Conservation (phyloP, 768 basidiomycete genomes). For the Lactarius trivialis region DNA sequence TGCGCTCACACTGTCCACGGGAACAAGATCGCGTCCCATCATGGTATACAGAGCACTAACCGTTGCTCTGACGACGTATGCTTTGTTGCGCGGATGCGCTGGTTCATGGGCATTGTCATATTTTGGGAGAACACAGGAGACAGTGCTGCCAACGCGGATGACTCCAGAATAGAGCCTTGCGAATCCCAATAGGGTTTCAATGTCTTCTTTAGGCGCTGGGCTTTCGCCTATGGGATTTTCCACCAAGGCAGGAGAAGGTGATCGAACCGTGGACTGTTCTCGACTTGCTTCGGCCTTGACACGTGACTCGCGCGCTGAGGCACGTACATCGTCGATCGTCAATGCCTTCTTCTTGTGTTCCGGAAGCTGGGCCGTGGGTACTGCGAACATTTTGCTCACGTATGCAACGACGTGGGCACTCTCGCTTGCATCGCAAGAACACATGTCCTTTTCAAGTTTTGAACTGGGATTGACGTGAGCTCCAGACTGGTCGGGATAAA, state of each 20-base stretch:
- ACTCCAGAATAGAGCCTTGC: conserved; percentile 90
- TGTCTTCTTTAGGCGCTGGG: conserved; percentile 28
- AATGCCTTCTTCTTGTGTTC: conserved; percentile 73
- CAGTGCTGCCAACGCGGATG: conserved; percentile 51
- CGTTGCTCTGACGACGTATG: conserved; percentile 51
- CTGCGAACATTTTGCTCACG: conserved; percentile 98
- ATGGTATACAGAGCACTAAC: conserved; percentile 84
- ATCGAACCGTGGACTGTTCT: conserved; percentile 10
- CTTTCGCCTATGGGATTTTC: conserved; percentile 22
- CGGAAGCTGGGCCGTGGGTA: conserved; percentile 72
- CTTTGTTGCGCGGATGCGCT: conserved; percentile 59
- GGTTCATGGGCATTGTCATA: conserved; percentile 61
- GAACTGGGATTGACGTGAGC: conserved; percentile 55
- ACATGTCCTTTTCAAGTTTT: conserved; percentile 80
- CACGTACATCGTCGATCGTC: conserved; percentile 80
- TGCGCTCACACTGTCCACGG: conserved; percentile 74
- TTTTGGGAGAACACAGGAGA: conserved; percentile 83
- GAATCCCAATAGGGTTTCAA: conserved; percentile 83
- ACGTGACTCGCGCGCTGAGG: conserved; percentile 45
- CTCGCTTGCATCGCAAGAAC: conserved; percentile 52
- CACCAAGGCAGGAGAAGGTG: conserved; percentile 14
- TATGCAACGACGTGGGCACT: conserved; percentile 71
- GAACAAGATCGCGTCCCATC: conserved; percentile 95
- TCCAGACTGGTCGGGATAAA: conserved; percentile 74
- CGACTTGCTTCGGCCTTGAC: conserved; percentile 20